phyloP scores from a whole-genome alignment of 257 asterid genomes.

The Plantago ovata region DNA sequence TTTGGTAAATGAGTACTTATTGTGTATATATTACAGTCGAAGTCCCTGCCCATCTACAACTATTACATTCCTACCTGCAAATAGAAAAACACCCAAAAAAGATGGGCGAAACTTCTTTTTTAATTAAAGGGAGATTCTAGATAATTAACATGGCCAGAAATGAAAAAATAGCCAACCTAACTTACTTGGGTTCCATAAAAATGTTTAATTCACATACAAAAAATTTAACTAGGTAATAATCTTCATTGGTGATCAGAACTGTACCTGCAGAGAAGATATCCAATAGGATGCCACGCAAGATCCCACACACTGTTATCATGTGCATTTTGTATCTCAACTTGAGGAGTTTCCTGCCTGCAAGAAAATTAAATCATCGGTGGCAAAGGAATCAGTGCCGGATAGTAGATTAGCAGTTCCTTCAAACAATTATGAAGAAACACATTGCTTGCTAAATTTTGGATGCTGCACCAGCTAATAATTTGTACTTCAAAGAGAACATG shows the following conservation, averaged over 20 bases:
- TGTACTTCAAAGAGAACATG: too few relatives aligned
- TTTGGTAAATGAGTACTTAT: too few relatives aligned
- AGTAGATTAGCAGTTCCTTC: neutral
- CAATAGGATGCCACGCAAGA: constrained; percentile 99
- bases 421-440: neutral
- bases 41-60: too few relatives aligned
- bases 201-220: neutral
- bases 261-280: constrained; percentile 95
- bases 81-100: too few relatives aligned
- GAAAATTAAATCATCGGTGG: constrained; percentile 21
- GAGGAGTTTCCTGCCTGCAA: constrained; percentile 93
- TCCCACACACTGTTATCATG: constrained; percentile 98
- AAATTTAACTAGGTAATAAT: neutral
- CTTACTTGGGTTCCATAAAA: too few relatives aligned
- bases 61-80: too few relatives aligned
- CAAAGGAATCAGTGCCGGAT: constrained; percentile 18
- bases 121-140: too few relatives aligned
- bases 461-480: too few relatives aligned
- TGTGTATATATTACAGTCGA: too few relatives aligned
- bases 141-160: too few relatives aligned
- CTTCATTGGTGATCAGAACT: neutral
- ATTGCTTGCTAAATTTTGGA: neutral
- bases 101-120: too few relatives aligned
- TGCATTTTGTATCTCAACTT: constrained; percentile 84
- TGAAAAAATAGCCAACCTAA: too few relatives aligned